These are phyloP conservation scores for Citrus hindsii DNA, from an alignment of 345 rosid species.

Conservation along the genomic window DNA sequence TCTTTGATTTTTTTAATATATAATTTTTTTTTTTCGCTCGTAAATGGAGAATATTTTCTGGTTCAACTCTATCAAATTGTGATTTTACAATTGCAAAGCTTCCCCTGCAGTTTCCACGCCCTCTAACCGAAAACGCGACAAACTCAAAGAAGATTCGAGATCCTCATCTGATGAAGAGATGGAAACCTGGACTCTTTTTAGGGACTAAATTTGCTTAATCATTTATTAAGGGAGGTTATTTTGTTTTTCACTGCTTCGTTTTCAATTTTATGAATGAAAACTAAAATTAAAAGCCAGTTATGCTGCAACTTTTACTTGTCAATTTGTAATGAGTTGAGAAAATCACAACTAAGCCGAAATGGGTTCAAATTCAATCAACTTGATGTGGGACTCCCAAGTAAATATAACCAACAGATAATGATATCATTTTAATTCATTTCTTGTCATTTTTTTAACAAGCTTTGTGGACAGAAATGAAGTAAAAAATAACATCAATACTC, in stretches of 20 bases:
- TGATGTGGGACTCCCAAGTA: no score
- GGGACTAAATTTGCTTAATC: not conserved
- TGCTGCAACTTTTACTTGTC: not conserved
- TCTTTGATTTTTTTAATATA: not conserved
- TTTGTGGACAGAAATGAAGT: no score
- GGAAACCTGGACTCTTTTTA: not conserved
- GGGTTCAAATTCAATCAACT: no score
- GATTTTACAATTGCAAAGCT: not conserved
- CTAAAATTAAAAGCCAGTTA: not conserved
- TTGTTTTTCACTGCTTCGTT: not conserved
- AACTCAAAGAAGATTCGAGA: not conserved
- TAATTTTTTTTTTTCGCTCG: not conserved
- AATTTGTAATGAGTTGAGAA: no score
- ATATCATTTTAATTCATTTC: no score
- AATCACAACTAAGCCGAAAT: no score
- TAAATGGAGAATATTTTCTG: slow-evolving; percentile 1
- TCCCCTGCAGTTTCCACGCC: not conserved
- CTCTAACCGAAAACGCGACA: not conserved
- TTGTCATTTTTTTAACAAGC: no score
- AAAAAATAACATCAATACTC: no score
- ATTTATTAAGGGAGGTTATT: not conserved
- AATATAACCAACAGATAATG: no score
- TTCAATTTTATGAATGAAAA: not conserved
- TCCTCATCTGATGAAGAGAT: not conserved
- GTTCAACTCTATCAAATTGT: not conserved